Evolutionary conservation across 495 filamentous ascomycete species (phyloP).

Genomic region (Filosporella fistucella): DNA sequence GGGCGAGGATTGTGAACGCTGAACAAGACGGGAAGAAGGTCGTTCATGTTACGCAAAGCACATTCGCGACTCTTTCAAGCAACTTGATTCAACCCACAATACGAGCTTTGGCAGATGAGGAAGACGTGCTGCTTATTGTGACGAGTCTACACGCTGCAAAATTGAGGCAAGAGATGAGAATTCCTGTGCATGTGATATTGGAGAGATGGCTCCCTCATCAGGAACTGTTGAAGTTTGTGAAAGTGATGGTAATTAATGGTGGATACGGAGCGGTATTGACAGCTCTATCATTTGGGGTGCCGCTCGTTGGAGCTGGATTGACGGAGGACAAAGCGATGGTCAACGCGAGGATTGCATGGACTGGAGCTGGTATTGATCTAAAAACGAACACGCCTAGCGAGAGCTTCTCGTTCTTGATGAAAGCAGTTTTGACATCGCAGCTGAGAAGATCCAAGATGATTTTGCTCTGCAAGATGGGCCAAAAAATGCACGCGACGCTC

Average conservation of each 20-base stretch:
- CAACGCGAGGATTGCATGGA: constrained; percentile 14
- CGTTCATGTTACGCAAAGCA: constrained; percentile 11
- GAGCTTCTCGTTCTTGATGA: too few species aligned
- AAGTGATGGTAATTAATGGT: constrained; percentile 12
- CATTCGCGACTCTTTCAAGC: constrained; percentile 1
- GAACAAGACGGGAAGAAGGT: too few species aligned
- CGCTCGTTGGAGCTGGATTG: constrained; percentile 11
- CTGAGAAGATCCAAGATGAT: too few species aligned
- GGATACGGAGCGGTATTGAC: constrained; percentile 14
- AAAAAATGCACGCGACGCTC: too few species aligned
- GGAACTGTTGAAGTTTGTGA: background rate
- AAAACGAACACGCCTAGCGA: constrained; percentile 5
- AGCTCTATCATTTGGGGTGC: constrained; percentile 12
- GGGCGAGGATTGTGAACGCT: too few species aligned
- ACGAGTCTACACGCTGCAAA: background rate
- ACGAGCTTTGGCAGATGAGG: background rate
- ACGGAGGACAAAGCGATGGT: constrained; percentile 16
- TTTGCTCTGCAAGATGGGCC: too few species aligned
- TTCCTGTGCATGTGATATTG: background rate
- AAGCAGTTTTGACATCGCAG: too few species aligned
- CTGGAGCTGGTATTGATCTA: constrained; percentile 15
- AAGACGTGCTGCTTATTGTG: background rate
- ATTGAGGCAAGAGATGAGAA: background rate
- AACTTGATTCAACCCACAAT: constrained; percentile 7
- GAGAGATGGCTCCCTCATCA: background rate